These are phyloP conservation scores for Gyrodon lividus DNA, from an alignment of 768 basidiomycete species.

Conservation along the genomic window DNA sequence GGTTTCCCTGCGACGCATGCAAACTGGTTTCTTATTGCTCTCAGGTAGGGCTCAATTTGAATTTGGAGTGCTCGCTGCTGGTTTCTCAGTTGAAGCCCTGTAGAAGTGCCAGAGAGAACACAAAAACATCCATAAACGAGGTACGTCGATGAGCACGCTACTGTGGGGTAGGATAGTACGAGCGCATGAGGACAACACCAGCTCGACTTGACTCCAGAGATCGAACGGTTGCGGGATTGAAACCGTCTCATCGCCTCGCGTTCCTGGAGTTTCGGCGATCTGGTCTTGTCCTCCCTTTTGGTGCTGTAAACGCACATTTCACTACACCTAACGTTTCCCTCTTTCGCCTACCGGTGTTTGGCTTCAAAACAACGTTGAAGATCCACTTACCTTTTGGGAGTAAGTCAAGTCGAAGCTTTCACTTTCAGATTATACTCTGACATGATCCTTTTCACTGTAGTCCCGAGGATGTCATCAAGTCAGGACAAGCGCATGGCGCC, in stretches of 20 bases:
- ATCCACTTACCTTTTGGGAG: slow-evolving; percentile 51
- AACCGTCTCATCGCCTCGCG: slow-evolving; percentile 43
- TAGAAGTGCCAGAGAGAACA: slow-evolving; percentile 41
- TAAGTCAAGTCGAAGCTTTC: slow-evolving; percentile 24
- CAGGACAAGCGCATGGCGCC: slow-evolving; percentile 37
- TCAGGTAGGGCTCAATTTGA: slow-evolving; percentile 14
- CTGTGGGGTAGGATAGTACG: slow-evolving; percentile 16
- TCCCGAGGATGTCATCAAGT: slow-evolving; percentile 36
- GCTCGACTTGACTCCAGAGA: slow-evolving; percentile 42
- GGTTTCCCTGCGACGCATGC: slow-evolving; percentile 26
- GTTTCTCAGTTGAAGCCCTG: neutral
- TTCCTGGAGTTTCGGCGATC: slow-evolving; percentile 37
- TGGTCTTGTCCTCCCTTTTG: slow-evolving; percentile 47
- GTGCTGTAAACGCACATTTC: slow-evolving; percentile 36
- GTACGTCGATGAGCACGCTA: slow-evolving; percentile 13
- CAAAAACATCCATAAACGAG: slow-evolving; percentile 36
- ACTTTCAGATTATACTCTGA: neutral
- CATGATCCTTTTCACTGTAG: slow-evolving; percentile 24
- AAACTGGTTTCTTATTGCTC: slow-evolving; percentile 46
- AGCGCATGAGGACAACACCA: slow-evolving; percentile 31
- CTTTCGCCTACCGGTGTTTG: slow-evolving; percentile 43
- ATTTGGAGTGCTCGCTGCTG: neutral
- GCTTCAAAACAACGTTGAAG: slow-evolving; percentile 34
- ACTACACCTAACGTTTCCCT: slow-evolving; percentile 41
- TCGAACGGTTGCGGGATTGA: slow-evolving; percentile 35